Base-by-base conservation (phyloP, 805 yeast genomes). In the Ogataea zsoltii region DNA sequence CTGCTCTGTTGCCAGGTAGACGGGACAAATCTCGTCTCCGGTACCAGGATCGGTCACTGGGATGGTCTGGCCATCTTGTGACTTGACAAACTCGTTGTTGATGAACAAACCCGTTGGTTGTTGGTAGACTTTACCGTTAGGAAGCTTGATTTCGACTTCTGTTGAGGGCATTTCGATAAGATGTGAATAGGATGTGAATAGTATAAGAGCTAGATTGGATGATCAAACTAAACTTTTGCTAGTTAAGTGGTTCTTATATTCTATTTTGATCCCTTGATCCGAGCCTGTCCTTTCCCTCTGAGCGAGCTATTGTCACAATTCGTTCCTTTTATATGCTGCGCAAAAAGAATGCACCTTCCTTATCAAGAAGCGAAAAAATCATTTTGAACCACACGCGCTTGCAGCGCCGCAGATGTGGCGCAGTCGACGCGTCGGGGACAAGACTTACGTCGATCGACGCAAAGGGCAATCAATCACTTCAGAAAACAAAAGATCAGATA, bases 31-130 rank as follows among this genome's bases (percentile, higher is more conserved):
- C 29, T 66, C 71, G 48, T 77, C 67, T 23, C 79, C 85, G 19
- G 77, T 75, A 7, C 81, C 70, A 2, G 87, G 85, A 52, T 79
- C 73, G 43, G 70, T 64, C 25, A 82, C 85, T 51, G 75, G 75
- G 15, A 85, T 70, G n/a, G 82, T 79, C 58, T 77, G 71, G 44
- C 76, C 78, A 44, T 77, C 76, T 28, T 69, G 66, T 2, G 67
- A 59, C 25, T 56, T 49, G 45, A 84, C 83, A 60, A 85, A 88
- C 66, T 88, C 88, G 68, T 88, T 88, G 73, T 88, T 85, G 66
- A 91, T 88, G 75, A 88, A 91, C 57, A 91, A 71, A 52, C 97
- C 97, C 10, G 86, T 83, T 57, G 96, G 96, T 71, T 63, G 86
- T 42, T 70, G 71, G 56, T 79, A 79, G 26, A 69, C 63, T 46